Evolutionary conservation across 2,329 filamentous ascomycete species (phyloP), one percentile per base, ranked within the genome.

Genomic region (Cercospora sojina): DNA sequence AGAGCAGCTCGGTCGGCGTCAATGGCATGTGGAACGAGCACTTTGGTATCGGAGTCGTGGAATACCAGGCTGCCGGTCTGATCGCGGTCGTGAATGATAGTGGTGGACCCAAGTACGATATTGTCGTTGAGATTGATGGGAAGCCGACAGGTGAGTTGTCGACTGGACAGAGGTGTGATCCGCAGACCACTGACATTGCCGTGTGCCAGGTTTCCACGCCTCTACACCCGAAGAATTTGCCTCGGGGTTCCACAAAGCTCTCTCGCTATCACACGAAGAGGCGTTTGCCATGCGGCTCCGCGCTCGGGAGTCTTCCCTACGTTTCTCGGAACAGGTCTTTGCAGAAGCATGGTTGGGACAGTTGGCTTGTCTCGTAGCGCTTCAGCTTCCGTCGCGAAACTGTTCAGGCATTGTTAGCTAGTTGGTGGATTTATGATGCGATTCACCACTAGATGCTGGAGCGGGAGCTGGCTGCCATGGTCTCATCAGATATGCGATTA

Each of bases 11-110:
- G 18, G 87, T 99, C 1, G 95, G 95, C 59, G 93, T 96, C 31
- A 99, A 99, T 74, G 92, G 91, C 75, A 99, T 99, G 95, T 99
- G 95, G 94, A 98, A 97, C 77, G 95, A 99, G 81, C 95, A 99
- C 79, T 99, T 99, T 77, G 95, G 95, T 23, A 99, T 99, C 66
- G 95, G 95, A 1, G 93, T 98, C 16, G 95, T 99, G 47, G 95
- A 99, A 82, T 99, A 98, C 77, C 93, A 98, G 77, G 95, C 95
- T 3, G 95, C 95, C 0, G 95, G 95, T 1, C 83, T 99, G 65
- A 93, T 99, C 65, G 89, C 90, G 5, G 93, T 99, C 0, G 95
- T 98, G 8, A 95, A 99, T 74, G 85, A 97, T 78, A 95, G 91
- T 59, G 95, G 94, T 8, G 95, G 95, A 0, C 95, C 95, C 1